Percentiles rank a stretch among this genome's conserved stretches.
Evolutionary conservation across 2,329 filamentous ascomycete species (phyloP).

Genomic region (Colletotrichum sp.): DNA sequence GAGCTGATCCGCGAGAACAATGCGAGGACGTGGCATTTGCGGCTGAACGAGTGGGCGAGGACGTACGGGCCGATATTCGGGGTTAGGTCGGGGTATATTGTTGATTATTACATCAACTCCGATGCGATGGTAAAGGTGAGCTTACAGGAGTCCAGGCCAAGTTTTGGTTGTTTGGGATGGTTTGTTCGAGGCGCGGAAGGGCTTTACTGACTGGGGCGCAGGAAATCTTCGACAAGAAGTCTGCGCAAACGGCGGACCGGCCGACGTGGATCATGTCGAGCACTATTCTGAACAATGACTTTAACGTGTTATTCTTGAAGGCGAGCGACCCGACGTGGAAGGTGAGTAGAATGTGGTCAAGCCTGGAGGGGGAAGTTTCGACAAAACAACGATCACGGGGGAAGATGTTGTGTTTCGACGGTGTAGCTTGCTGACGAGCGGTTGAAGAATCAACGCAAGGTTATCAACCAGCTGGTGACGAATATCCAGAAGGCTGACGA

Average conservation of each 20-base stretch:
- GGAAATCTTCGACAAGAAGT: conserved; percentile 2
- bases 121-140: neutral
- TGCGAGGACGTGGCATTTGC: neutral
- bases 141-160: neutral
- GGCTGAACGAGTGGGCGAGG: neutral
- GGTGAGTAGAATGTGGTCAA: neutral
- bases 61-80: neutral
- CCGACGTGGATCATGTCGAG: conserved; percentile 7
- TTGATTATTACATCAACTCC: conserved; percentile 2
- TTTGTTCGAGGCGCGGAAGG: neutral
- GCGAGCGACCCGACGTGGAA: neutral
- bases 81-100: neutral
- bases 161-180: neutral
- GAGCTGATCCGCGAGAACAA: neutral
- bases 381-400: rapidly evolving
- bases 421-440: neutral
- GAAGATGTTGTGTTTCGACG: neutral
- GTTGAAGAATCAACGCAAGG: neutral
- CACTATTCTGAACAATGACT: neutral
- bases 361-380: rapidly evolving
- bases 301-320: neutral
- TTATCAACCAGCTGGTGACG: neutral
- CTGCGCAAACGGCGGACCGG: neutral
- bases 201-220: neutral
- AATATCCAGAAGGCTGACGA: neutral